Evolutionary conservation across 2,329 filamentous ascomycete genomes (phyloP).

Genomic region (Amesomyces nigricolor): DNA sequence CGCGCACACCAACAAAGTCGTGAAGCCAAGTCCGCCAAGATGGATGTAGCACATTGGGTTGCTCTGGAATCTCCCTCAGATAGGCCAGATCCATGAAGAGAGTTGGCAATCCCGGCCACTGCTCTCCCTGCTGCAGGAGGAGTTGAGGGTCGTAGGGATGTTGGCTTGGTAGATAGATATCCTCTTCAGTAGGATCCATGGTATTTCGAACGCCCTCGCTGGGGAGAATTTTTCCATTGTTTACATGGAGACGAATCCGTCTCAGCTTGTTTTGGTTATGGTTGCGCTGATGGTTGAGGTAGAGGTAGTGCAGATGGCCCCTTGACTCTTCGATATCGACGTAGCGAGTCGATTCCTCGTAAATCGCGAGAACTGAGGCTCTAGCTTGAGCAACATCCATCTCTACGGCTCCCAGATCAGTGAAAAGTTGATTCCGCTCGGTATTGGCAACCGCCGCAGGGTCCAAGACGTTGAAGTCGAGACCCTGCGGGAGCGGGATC

Average conservation of each 20-base stretch:
- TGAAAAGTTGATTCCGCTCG: slow-evolving; percentile 5
- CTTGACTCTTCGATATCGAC: not conserved
- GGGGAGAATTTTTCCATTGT: too few species aligned
- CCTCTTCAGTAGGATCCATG: not conserved
- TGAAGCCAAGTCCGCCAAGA: not conserved
- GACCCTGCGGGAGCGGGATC: slow-evolving; percentile 1
- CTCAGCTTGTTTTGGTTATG: not conserved
- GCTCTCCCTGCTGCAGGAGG: not conserved
- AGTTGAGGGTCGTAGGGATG: not conserved
- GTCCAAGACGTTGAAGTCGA: not conserved
- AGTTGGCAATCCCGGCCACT: not conserved
- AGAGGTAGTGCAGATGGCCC: not conserved
- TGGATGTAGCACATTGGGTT: not conserved
- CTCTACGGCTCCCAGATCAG: not conserved
- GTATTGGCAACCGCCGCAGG: slow-evolving; percentile 5
- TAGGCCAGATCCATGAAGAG: not conserved
- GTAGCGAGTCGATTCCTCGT: not conserved
- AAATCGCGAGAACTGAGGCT: not conserved
- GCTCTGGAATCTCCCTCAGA: not conserved
- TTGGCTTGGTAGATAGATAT: not conserved
- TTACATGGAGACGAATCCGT: not conserved
- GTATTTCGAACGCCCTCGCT: too few species aligned
- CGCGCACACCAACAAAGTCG: not conserved
- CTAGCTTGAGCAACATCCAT: not conserved
- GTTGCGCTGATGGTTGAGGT: not conserved